Conservation (phyloP, 2,329 filamentous ascomycete genomes). For the Pseudogymnoascus sp. region DNA sequence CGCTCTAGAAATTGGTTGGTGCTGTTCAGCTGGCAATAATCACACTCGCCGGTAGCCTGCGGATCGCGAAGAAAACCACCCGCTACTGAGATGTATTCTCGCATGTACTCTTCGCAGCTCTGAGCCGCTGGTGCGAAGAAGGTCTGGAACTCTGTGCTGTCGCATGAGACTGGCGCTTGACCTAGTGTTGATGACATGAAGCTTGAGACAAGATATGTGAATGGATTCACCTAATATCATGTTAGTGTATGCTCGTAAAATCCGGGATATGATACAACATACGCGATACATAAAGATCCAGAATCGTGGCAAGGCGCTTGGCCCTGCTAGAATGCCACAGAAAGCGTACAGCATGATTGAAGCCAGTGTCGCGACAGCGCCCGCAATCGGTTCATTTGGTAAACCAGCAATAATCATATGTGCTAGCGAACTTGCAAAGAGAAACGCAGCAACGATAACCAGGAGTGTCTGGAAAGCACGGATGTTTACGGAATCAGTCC, state of each 20-base stretch:
- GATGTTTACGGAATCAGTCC: conserved; percentile 52
- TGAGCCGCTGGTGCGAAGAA: conserved; percentile 52
- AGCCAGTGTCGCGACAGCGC: conserved; percentile 66
- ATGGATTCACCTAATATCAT: conserved; percentile 46
- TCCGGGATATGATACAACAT: background rate
- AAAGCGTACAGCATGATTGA: conserved; percentile 68
- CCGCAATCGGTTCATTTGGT: conserved; percentile 65
- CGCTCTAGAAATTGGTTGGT: conserved; percentile 46
- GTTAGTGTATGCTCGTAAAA: background rate
- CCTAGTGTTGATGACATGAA: conserved; percentile 64
- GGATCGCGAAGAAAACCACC: conserved; percentile 15
- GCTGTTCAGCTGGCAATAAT: conserved; percentile 46
- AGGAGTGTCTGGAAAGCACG: conserved; percentile 74
- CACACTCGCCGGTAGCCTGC: conserved; percentile 36
- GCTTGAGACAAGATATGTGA: conserved; percentile 70
- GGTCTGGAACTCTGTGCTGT: conserved; percentile 57
- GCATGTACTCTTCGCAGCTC: conserved; percentile 55
- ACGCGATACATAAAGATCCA: conserved; percentile 79
- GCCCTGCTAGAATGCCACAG: conserved; percentile 63
- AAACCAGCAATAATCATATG: conserved; percentile 69
- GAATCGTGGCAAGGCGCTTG: conserved; percentile 58
- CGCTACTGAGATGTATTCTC: conserved; percentile 36
- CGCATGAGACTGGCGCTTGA: conserved; percentile 58
- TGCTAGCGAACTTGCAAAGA: conserved; percentile 74
- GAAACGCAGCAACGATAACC: conserved; percentile 63